Base-by-base conservation (phyloP, 805 yeast genomes). In the Isabelozyma heimii region DNA sequence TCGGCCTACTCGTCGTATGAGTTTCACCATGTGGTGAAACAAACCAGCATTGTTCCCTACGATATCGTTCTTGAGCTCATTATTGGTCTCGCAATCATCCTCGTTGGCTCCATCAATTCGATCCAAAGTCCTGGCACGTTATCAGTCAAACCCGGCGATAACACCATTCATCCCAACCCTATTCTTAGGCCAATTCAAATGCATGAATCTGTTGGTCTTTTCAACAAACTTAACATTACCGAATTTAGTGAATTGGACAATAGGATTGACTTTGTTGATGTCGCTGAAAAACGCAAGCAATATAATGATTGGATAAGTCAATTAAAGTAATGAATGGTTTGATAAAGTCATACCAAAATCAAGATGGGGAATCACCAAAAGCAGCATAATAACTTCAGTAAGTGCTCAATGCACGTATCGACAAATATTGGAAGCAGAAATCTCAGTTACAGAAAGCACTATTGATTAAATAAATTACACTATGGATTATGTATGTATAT, bases 1-100 rank as follows among this genome's bases (percentile, higher is more conserved):
- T 74, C 83, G 1, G 82, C 77, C 1, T 80, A 78, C 53, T 81
- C 85, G 6, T 73, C 84, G 2, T 77, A 74, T 52, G 84, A 81
- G 56, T 73, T 72, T 62, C 76, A 75, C 55, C 76, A 74, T 55
- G 61, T 73, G 35, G 47, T 60, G 20, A 62, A 72, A 52, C 45
- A 60, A 51, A 16, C 40, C 50, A 37, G 42, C 5, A 47, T 56
- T 10, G 54, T 78, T 40, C 82, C 83, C 1, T 44, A 59, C 6
- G 85, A 81, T 57, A 73, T 85, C 20, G 60, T 70, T 30, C 45
- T 80, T 14, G 90, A 85, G 59, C 72, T 81, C 1, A 43, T 73
- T 1, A 37, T 78, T 5, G 85, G 84, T 1, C 66, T 82, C 6
- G 49, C 75, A 2, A 40, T 81, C 13, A 56, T 79, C 5, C 53